A percentile compares a stretch with the other conserved stretches of the same genome.
Conservation (phyloP, 805 yeast species). For the Metschnikowia chrysomelidarum region DNA sequence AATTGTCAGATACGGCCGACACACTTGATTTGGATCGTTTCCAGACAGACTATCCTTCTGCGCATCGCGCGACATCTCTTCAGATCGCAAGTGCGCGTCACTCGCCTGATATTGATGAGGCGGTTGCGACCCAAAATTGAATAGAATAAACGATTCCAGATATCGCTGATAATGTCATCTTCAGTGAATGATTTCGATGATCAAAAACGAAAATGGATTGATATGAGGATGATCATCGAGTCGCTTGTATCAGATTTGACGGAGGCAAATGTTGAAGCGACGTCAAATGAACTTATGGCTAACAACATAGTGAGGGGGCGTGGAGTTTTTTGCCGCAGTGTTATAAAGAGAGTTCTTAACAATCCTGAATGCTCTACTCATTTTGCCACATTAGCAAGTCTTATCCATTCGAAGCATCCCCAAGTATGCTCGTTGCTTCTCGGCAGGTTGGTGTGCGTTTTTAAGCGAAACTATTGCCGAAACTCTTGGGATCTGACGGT, state of each 20-base stretch:
- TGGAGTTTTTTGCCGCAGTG: conserved; percentile 56
- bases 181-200: too few species aligned
- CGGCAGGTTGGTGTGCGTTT: conserved; percentile 53
- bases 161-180: too few species aligned
- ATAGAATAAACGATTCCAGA: too few species aligned
- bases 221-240: conserved; percentile 46
- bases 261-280: conserved; percentile 16
- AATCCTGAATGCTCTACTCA: conserved; percentile 42
- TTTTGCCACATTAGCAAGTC: conserved; percentile 56
- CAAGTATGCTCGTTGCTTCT: conserved; percentile 59
- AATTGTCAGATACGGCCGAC: too few species aligned
- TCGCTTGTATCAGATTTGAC: conserved; percentile 47
- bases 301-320: conserved; percentile 59
- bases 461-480: conserved; percentile 47
- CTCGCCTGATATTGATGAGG: too few species aligned
- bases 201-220: conserved; percentile 60
- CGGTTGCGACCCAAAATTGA: too few species aligned
- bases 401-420: conserved; percentile 67
- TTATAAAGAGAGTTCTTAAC: conserved; percentile 53
- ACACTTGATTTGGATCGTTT: too few species aligned
- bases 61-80: too few species aligned
- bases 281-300: conserved; percentile 50
- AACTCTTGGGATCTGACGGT: conserved; percentile 36
- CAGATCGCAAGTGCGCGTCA: too few species aligned
- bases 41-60: too few species aligned